Percentiles rank a stretch among this genome's conserved stretches.
Conservation (phyloP, 176 grass and related monocot genomes). For the Carex scoparia region DNA sequence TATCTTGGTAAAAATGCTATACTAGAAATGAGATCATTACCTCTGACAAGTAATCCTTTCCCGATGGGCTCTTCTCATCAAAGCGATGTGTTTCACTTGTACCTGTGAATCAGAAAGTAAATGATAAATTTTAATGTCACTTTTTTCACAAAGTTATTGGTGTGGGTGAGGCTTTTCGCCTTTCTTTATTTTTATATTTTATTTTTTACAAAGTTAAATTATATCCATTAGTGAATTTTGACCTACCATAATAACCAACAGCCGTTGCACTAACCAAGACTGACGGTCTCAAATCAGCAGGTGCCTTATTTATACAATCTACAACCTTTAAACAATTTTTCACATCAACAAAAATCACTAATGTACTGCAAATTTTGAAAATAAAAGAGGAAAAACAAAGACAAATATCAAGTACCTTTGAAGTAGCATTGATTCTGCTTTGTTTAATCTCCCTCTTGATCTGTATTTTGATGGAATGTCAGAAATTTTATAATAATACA, state of each 20-base stretch:
- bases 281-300: conserved; percentile 34
- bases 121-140: neutral
- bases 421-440: conserved; percentile 73
- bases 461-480: conserved; percentile 27
- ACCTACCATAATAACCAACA: conserved; percentile 87
- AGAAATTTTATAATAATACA: neutral
- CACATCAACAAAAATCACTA: neutral
- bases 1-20: neutral
- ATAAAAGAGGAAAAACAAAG: neutral
- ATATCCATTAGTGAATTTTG: neutral
- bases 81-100: conserved; percentile 71
- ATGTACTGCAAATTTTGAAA: neutral
- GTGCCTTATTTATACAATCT: conserved; percentile 55
- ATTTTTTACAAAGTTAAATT: neutral
- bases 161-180: too few species aligned
- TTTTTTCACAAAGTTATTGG: neutral
- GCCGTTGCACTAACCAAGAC: conserved; percentile 94
- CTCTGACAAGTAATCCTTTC: conserved; percentile 84
- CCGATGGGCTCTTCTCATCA: conserved; percentile 79
- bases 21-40: conserved; percentile 21
- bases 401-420: conserved; percentile 39
- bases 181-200: too few species aligned
- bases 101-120: conserved; percentile 37
- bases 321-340: conserved; percentile 56
- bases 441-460: conserved; percentile 82